A percentile compares a stretch with the other conserved stretches of the same genome.
Conservation (phyloP, 441 rosid species). For the Bocquillonia castaneifolia region DNA sequence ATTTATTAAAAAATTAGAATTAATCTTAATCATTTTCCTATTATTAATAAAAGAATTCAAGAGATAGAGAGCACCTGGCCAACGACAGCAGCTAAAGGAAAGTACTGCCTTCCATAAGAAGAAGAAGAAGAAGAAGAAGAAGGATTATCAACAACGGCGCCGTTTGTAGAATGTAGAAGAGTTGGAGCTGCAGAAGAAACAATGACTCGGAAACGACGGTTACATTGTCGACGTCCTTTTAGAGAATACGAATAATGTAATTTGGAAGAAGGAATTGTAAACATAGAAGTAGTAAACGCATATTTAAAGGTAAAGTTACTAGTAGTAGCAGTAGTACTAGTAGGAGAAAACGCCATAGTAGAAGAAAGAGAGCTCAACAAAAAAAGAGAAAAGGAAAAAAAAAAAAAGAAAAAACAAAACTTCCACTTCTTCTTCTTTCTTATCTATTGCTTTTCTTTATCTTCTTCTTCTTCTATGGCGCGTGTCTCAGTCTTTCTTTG, state of each 20-base stretch:
- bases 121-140: conserved; percentile 29
- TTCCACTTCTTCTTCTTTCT: too few species aligned
- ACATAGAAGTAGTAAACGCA: too few species aligned
- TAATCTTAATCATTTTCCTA: too few species aligned
- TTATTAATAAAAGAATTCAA: too few species aligned
- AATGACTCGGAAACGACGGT: conserved; percentile 28
- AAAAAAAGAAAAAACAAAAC: too few species aligned
- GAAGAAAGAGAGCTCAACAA: too few species aligned
- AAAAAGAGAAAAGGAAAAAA: too few species aligned
- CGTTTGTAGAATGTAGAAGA: conserved; percentile 55
- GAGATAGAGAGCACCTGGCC: conserved; percentile 57
- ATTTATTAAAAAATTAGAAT: too few species aligned
- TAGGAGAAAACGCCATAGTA: conserved; percentile 37
- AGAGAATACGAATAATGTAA: conserved; percentile 21
- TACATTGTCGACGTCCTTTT: conserved; percentile 22
- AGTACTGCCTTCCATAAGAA: conserved; percentile 70
- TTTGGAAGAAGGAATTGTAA: conserved; percentile 24
- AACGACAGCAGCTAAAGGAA: conserved; percentile 93
- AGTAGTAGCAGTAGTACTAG: conserved; percentile 19
- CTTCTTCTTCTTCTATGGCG: background rate
- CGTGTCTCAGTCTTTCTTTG: background rate
- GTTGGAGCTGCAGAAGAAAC: conserved; percentile 36
- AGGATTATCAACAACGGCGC: conserved; percentile 42
- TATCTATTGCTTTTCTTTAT: background rate
- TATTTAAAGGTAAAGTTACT: conserved; percentile 22